A percentile compares a stretch with the other conserved stretches of the same genome.
Evolutionary conservation across 2,329 filamentous ascomycete genomes (phyloP).

Genomic region (Bertia moriformis): DNA sequence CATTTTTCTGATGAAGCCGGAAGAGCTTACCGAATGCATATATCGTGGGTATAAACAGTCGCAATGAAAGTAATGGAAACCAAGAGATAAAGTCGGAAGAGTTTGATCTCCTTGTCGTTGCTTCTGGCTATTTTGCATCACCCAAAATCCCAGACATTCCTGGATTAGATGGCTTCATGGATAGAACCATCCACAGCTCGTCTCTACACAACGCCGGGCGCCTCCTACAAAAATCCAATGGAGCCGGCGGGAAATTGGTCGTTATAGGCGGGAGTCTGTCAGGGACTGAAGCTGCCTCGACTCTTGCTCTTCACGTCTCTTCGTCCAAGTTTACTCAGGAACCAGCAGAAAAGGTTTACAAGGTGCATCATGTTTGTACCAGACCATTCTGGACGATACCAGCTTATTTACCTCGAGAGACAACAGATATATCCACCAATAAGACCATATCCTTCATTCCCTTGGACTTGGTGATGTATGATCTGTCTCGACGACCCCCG

Average conservation of each 20-base stretch:
- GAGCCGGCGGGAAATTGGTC: slow-evolving; percentile 16
- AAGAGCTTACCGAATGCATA: too few relatives aligned
- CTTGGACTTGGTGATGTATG: slow-evolving; percentile 32
- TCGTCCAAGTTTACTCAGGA: background rate
- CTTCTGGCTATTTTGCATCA: slow-evolving; percentile 33
- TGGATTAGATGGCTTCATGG: slow-evolving; percentile 10
- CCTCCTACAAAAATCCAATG: background rate
- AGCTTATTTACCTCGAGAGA: slow-evolving; percentile 23
- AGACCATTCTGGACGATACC: slow-evolving; percentile 33
- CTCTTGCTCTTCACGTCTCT: slow-evolving; percentile 19
- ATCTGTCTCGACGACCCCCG: slow-evolving; percentile 25
- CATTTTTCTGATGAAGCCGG: too few relatives aligned
- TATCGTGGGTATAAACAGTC: background rate
- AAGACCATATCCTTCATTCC: slow-evolving; percentile 24
- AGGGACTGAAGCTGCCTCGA: slow-evolving; percentile 33
- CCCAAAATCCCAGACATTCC: slow-evolving; percentile 18
- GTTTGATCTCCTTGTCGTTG: slow-evolving; percentile 33
- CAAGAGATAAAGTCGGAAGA: slow-evolving; percentile 16
- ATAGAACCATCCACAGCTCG: slow-evolving; percentile 23
- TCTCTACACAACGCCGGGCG: slow-evolving; percentile 15
- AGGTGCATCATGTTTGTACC: slow-evolving; percentile 29
- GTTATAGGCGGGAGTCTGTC: slow-evolving; percentile 38
- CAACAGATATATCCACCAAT: slow-evolving; percentile 6
- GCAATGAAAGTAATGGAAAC: slow-evolving; percentile 1
- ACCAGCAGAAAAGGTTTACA: slow-evolving; percentile 14